Evolutionary conservation across 1,139 yeast genomes (phyloP), one percentile per base, ranked within the genome.

Genomic region (Candida mesenterica): DNA sequence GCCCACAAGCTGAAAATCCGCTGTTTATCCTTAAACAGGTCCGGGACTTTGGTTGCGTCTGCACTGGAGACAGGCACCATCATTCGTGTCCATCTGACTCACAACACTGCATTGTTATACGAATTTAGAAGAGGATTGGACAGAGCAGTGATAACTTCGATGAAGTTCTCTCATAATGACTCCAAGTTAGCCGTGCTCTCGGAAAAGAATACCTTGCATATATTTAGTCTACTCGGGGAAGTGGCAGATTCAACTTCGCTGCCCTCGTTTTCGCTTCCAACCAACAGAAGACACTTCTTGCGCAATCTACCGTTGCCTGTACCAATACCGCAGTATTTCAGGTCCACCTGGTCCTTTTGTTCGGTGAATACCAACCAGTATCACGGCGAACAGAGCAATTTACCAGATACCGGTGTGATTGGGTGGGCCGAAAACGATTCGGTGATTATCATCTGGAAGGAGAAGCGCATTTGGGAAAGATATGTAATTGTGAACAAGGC

Each of bases 121-220:
- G 97, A 88, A 55, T 90, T 89, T 51, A 71, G 97, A 47, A 69
- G 98, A 35, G 97, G 97, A 0, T 58, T 89, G 19, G 97, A 92
- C 55, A 69, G 81, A 37, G 97, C 97, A 0, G 68, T 72, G 14
- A 75, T 92, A 5, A 84, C 84, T 29, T 82, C 94, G 9, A 82
- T 92, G 84, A 80, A 79, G 38, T 89, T 92, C 55, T 82, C 89
- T 5, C 90, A 85, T 15, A 74, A 81, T 44, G 89, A 87, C 34
- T 60, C 79, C 5, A 77, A 79, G 48, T 64, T 92, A 36, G 97
- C 97, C 0, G 90, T 88, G 3, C 66, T 92, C 24, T 83, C 95
- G 10, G 96, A 88, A 59, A 92, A 92, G 55, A 82, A 78, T 48
- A 92, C 97, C 1, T 62, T 92, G 38, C 98, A 92, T 61, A 76